phyloP scores from a whole-genome alignment of 2,329 filamentous ascomycete genomes.

The Colletotrichum sp. region DNA sequence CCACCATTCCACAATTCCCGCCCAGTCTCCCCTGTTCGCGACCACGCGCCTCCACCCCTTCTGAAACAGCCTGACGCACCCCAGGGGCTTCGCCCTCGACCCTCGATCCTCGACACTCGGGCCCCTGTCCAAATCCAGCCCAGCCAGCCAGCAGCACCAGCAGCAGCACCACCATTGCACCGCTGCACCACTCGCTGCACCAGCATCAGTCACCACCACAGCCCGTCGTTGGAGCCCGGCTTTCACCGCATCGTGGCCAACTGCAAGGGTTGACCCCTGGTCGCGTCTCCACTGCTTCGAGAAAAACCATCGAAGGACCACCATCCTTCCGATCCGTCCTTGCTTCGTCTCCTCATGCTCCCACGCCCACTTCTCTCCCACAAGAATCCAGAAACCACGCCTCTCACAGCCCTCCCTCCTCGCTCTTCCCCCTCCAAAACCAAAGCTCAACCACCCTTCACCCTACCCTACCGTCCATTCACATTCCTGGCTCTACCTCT shows the following conservation, averaged over 20 bases:
- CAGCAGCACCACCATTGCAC: not conserved
- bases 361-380: not conserved
- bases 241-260: slow-evolving; percentile 14
- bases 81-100: slow-evolving; percentile 26
- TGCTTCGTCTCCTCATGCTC: not conserved
- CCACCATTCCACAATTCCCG: not conserved
- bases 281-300: slow-evolving; percentile 23
- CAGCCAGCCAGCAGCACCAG: not conserved
- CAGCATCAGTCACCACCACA: not conserved
- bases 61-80: slow-evolving; percentile 46
- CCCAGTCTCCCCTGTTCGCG: slow-evolving; percentile 19
- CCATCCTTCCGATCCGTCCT: not conserved
- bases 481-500: not conserved
- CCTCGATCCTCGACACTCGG: slow-evolving; percentile 29
- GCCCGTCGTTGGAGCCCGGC: slow-evolving; percentile 1
- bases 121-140: slow-evolving; percentile 3
- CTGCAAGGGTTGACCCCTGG: slow-evolving; percentile 8
- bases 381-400: not conserved
- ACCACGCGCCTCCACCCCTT: slow-evolving; percentile 13
- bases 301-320: slow-evolving; percentile 19
- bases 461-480: not conserved
- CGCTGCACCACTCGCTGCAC: not conserved
- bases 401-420: not conserved
- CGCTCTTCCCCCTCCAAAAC: not conserved
- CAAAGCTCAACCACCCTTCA: not conserved